phyloP scores from a whole-genome alignment of 1,284 basidiomycete species.

The Trichosporon sp. region DNA sequence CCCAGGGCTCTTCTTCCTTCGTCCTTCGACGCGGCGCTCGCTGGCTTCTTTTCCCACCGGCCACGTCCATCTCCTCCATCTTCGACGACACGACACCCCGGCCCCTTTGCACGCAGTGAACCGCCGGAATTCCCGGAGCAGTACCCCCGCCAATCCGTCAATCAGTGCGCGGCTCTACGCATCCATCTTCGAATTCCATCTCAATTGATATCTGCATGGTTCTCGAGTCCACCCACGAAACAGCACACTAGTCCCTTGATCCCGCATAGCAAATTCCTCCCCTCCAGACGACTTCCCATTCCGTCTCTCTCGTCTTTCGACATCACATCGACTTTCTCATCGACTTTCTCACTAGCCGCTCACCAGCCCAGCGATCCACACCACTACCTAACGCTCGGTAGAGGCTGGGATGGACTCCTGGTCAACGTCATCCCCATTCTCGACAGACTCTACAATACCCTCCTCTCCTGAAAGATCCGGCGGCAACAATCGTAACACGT shows the following conservation, averaged over 20 bases:
- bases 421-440: conserved; percentile 36
- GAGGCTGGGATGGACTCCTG: conserved; percentile 29
- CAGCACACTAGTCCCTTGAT: neutral
- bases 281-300: neutral
- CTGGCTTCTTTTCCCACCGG: neutral
- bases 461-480: conserved; percentile 33
- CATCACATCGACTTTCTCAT: too few relatives aligned
- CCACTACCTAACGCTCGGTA: neutral
- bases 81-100: neutral
- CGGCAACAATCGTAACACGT: conserved; percentile 14
- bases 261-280: neutral
- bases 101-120: neutral
- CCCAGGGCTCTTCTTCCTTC: neutral
- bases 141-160: neutral
- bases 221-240: neutral
- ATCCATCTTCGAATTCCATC: neutral
- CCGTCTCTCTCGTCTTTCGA: neutral
- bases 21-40: neutral
- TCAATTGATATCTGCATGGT: neutral
- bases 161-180: neutral
- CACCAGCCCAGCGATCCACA: neutral
- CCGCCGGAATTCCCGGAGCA: neutral
- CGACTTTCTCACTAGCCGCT: neutral
- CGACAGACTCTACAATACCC: conserved; percentile 31
- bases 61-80: neutral